Evolutionary conservation across 2,329 filamentous ascomycete genomes (phyloP).

Genomic region (Massarina eburnea): DNA sequence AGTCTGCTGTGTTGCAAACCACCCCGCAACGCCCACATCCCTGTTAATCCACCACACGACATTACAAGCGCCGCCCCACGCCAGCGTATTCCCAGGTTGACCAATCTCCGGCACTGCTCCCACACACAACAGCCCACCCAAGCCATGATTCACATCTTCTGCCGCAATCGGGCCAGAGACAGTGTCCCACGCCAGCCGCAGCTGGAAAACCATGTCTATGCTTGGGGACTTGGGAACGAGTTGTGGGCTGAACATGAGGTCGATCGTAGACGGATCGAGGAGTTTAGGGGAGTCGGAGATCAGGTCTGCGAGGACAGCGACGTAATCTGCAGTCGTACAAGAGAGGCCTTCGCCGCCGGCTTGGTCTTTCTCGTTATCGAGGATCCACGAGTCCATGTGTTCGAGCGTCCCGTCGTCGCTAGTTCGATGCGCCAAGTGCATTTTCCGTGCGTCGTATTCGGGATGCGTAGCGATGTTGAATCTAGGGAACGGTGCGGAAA

Average conservation of each 20-base stretch:
- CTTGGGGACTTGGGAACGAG: not conserved
- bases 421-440: not conserved
- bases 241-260: conserved; percentile 4
- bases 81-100: conserved; percentile 7
- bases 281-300: conserved; percentile 9
- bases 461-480: conserved; percentile 9
- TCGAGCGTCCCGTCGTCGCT: conserved; percentile 1
- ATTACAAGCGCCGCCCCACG: conserved; percentile 14
- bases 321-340: conserved; percentile 3
- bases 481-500: conserved; percentile 11
- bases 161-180: conserved; percentile 8
- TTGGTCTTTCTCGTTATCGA: conserved; percentile 8
- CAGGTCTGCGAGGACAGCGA: conserved; percentile 12
- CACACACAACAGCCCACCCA: conserved; percentile 11
- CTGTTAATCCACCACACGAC: conserved; percentile 18
- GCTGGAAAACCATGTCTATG: conserved; percentile 3
- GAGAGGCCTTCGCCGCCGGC: conserved; percentile 10
- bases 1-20: conserved; percentile 15
- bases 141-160: conserved; percentile 12
- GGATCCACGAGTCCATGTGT: not conserved
- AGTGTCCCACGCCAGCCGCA: conserved; percentile 3
- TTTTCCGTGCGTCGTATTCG: conserved; percentile 8
- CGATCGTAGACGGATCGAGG: conserved; percentile 4
- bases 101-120: conserved; percentile 6
- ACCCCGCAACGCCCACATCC: conserved; percentile 11